Evolutionary conservation across 2,329 filamentous ascomycete species (phyloP), one percentile per base, ranked within the genome.

Genomic region (Septoria petroselini): DNA sequence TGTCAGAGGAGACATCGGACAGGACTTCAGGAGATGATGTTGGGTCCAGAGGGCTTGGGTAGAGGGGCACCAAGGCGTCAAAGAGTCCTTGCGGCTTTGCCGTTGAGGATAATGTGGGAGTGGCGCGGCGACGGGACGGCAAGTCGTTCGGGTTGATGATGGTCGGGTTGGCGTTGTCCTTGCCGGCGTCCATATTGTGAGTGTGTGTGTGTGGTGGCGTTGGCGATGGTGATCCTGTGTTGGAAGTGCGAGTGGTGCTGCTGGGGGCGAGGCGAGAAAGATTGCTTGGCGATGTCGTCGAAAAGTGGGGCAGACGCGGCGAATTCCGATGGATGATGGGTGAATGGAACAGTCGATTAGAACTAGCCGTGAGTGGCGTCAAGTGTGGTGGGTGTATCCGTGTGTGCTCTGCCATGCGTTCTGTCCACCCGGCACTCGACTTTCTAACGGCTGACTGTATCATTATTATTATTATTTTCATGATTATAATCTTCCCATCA

Each of bases 81-180:
- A 84, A 83, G 35, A 83, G 69, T 55, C 74, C 77, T 52, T 72
- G 58, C 40, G 62, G 60, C 74, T 61, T 79, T 73, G 62, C 67
- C 64, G 65, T 69, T 58, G 62, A 40, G 65, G 65, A 60, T 57
- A n/a, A n/a, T n/a, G n/a, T n/a, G n/a, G n/a, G n/a, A n/a, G 61
- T 58, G 64, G 65, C 55, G 67, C 54, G 75, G 58, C 81, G 78
- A 57, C 91, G 84, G 23, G 88, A 93, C 37, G 93, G 91, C 42
- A 98, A 82, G 71, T 97, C 88, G 35, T 88, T 88, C 44, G 83
- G 80, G 71, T 85, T 94, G 64, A 97, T 76, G 66, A 98, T 91
- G 57, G 88, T 94, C 47, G 93, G 93, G 73, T 98, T 97, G 58
- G 87, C 89, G 71, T 95, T 95, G 63, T 77, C 72, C 65, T 76